Conservation (phyloP, 495 filamentous ascomycete genomes). For the Bathelium albidoporum region DNA sequence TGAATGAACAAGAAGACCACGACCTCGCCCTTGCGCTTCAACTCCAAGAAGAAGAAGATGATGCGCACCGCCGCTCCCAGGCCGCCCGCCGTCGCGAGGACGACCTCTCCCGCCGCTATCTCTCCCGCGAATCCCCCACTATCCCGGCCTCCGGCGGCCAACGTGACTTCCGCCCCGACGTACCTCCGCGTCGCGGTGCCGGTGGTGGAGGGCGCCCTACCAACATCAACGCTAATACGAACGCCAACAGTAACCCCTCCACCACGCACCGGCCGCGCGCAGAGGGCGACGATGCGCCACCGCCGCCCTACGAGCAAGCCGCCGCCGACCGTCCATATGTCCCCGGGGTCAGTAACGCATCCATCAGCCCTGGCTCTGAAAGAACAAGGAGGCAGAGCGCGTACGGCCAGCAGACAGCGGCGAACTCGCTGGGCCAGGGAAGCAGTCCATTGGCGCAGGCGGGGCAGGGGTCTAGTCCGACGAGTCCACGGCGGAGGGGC, state of each 20-base stretch:
- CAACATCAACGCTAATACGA: no score
- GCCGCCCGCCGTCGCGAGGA: slow-evolving; percentile 33
- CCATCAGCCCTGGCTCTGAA: background rate
- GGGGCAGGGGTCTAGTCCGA: background rate
- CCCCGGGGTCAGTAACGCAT: slow-evolving; percentile 40
- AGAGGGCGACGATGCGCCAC: slow-evolving; percentile 55
- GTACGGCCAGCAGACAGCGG: slow-evolving; percentile 3
- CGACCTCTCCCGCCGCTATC: slow-evolving; percentile 44
- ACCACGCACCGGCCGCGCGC: slow-evolving; percentile 11
- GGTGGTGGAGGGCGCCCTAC: no score
- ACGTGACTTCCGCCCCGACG: slow-evolving; percentile 21
- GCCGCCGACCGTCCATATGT: slow-evolving; percentile 52
- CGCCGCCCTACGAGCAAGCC: slow-evolving; percentile 73
- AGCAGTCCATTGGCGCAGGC: background rate
- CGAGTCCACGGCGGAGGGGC: background rate
- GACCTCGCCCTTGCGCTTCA: slow-evolving; percentile 71
- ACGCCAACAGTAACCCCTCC: background rate
- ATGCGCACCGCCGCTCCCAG: slow-evolving; percentile 41
- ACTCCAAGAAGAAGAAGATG: slow-evolving; percentile 75
- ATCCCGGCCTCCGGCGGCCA: slow-evolving; percentile 7
- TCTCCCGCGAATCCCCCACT: slow-evolving; percentile 39
- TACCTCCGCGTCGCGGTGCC: slow-evolving; percentile 30
- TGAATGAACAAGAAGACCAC: slow-evolving; percentile 59
- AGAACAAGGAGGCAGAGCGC: slow-evolving; percentile 10
- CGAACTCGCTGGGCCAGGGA: background rate